Evolutionary conservation across 805 yeast species (phyloP).

Genomic region (Saturnispora zaruensis): DNA sequence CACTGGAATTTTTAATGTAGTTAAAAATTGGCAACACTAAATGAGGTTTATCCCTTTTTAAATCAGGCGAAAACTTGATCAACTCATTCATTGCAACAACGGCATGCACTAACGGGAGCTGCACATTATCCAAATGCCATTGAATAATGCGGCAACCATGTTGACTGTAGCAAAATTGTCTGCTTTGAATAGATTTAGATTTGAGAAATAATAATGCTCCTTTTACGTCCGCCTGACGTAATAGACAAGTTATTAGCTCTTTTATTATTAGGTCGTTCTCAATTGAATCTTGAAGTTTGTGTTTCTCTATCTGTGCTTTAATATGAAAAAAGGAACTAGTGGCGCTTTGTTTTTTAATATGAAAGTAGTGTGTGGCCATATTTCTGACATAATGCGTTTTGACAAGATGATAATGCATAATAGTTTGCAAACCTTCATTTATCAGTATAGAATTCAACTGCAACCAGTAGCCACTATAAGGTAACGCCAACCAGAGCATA

Average conservation of each 20-base stretch:
- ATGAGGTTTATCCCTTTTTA: not conserved
- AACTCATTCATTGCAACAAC: conserved; percentile 1
- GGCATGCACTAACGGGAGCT: not conserved
- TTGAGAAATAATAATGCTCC: not conserved
- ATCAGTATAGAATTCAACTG: not conserved
- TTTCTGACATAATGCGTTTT: conserved; percentile 1
- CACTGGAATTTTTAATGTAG: not conserved
- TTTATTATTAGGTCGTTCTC: not conserved
- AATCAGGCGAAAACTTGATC: not conserved
- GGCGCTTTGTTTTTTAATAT: not conserved
- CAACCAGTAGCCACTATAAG: conserved; percentile 3
- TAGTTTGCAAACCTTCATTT: conserved; percentile 2
- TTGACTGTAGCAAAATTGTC: not conserved
- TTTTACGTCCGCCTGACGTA: not conserved
- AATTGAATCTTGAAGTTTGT: not conserved
- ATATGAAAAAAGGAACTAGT: not conserved
- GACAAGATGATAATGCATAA: not conserved
- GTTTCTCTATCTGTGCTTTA: not conserved
- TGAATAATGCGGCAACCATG: not conserved
- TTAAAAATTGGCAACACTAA: not conserved
- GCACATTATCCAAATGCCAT: not conserved
- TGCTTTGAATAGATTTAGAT: not conserved
- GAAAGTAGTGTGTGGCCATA: not conserved
- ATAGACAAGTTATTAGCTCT: not conserved
- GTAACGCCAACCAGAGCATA: conserved; percentile 7